A percentile compares a stretch with the other conserved stretches of the same genome.
These are phyloP conservation scores for Ophiostoma fasciatum DNA, from an alignment of 2,329 filamentous ascomycete genomes.

Conservation along the genomic window DNA sequence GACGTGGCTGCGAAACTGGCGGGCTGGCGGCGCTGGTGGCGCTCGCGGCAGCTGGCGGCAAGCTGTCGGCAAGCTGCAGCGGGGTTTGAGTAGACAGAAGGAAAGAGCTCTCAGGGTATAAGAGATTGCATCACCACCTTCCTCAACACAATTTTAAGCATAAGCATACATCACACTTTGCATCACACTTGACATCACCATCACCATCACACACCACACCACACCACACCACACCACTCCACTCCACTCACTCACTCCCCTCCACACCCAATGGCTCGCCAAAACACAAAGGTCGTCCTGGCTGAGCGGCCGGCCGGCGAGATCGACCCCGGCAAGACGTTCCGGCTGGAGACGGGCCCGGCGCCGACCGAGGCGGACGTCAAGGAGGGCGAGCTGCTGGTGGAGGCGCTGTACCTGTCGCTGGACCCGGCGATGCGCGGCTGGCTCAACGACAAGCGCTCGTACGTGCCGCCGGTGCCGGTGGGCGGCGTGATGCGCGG, in stretches of 20 bases:
- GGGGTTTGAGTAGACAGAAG: too few relatives aligned
- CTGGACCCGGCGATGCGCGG: constrained; percentile 50
- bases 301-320: constrained; percentile 45
- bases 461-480: constrained; percentile 46
- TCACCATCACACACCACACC: neutral
- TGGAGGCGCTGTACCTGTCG: constrained; percentile 35
- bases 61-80: too few relatives aligned
- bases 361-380: constrained; percentile 31
- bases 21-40: too few relatives aligned
- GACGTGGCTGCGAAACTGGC: too few relatives aligned
- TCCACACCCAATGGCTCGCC: constrained; percentile 4
- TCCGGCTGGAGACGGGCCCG: constrained; percentile 35
- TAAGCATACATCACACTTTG: too few relatives aligned
- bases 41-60: too few relatives aligned
- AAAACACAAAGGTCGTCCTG: constrained; percentile 37
- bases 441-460: constrained; percentile 35
- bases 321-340: constrained; percentile 52
- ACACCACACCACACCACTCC: too few relatives aligned
- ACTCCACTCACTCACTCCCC: neutral
- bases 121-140: too few relatives aligned
- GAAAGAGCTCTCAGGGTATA: too few relatives aligned
- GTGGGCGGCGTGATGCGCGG: constrained; percentile 47
- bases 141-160: too few relatives aligned
- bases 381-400: constrained; percentile 39
- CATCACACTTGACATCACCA: too few relatives aligned